Base-by-base conservation (phyloP, 257 asterid genomes). In the Solanum ossicruentum region DNA sequence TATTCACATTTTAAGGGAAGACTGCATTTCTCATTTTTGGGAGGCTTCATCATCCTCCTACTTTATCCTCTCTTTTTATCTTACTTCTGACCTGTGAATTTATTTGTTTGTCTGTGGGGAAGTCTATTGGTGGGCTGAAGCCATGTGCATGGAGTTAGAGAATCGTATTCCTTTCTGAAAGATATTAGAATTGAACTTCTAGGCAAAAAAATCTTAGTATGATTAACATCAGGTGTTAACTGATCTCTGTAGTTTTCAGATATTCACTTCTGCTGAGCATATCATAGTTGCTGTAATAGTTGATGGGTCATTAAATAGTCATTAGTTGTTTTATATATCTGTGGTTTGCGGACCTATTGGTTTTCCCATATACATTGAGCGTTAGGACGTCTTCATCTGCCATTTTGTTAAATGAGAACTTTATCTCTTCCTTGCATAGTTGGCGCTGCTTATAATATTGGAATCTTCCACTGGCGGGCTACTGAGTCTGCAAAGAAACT, bases 391-490 rank as follows among this genome's bases (percentile, higher is more conserved):
- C 60, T 83, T 78, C 57, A 83, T 81, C 81, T 51, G 86, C 72
- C 63, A 72, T 63, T 84, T 56, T 65, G 56, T 49, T 86, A 20
- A 80, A 71, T 58, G 75, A 71, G 45, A 82, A 36, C 57, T 70
- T 32, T 75, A 52, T 84, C 41, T 54, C 61, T 77, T 77, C 63
- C 82, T 67, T 88, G 88, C 67, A 86, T 90, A 94, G 98, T 94
- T 84, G 97, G 95, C 65, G 96, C 96, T 84, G 93, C 98, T 83
- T 97, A 94, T 88, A 97, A 95, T 88, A 95, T 97, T 45, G 99
- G 99, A 84, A 95, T 97, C 83, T 97, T 97, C 91, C 99, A 95
- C 86, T 97, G 99, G 99, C 91, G 99, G 86, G 95, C 99, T 75
- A 91, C 97, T 43, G 91, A 93, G 58, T 88, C 99, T 84, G 87